phyloP scores from a whole-genome alignment of 176 grass and related monocot species.

The Oryza glumipatula region DNA sequence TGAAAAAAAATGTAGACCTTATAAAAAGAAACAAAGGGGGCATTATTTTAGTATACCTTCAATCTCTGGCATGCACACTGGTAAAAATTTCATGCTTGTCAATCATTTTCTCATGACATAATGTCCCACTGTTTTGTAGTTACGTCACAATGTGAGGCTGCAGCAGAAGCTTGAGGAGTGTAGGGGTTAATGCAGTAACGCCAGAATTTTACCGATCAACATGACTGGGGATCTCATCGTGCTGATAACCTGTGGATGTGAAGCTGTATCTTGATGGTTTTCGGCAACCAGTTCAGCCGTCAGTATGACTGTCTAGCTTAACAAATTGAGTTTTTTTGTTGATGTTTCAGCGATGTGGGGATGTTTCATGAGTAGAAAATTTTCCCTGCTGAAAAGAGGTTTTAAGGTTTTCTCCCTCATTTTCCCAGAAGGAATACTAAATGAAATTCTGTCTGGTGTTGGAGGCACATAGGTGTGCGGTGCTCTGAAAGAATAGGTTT shows the following conservation, averaged over 20 bases:
- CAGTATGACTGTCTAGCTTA: constrained; percentile 56
- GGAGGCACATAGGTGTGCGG: constrained; percentile 48
- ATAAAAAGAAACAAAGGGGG: too few species aligned
- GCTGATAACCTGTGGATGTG: constrained; percentile 29
- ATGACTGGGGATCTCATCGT: constrained; percentile 17
- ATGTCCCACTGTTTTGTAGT: constrained; percentile 30
- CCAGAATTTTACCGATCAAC: constrained; percentile 8
- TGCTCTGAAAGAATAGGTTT: constrained; percentile 57
- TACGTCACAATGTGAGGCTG: constrained; percentile 51
- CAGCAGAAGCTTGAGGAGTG: constrained; percentile 66
- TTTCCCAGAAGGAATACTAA: constrained; percentile 53
- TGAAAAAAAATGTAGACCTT: neutral
- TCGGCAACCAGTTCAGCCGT: constrained; percentile 32
- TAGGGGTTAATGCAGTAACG: constrained; percentile 47
- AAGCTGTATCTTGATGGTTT: constrained; percentile 34
- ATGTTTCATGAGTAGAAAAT: constrained; percentile 46
- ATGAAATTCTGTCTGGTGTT: constrained; percentile 50
- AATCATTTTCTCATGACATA: constrained; percentile 35
- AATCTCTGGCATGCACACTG: neutral
- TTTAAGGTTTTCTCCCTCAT: constrained; percentile 53
- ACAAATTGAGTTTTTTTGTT: constrained; percentile 39
- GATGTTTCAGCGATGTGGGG: constrained; percentile 47
- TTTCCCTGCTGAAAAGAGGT: constrained; percentile 45
- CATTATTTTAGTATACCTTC: neutral
- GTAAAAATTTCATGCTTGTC: neutral